These are phyloP conservation scores for Alternaria sp. DNA, from an alignment of 2,329 filamentous ascomycete species.

Conservation along the genomic window DNA sequence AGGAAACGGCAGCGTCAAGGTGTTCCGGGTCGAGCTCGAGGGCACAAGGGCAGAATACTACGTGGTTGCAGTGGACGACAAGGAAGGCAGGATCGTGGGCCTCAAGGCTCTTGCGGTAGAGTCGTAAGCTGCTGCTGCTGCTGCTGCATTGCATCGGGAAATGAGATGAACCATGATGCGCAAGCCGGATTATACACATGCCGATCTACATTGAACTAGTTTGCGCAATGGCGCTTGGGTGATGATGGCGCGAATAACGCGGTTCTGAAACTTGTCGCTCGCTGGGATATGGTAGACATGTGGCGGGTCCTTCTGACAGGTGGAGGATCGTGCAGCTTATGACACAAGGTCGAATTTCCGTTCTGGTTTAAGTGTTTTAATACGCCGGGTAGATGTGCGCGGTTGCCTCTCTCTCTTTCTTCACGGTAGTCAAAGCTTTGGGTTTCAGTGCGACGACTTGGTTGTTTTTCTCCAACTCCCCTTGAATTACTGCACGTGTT, in stretches of 20 bases:
- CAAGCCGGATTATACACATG: neutral
- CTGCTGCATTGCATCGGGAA: neutral
- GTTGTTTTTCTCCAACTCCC: neutral
- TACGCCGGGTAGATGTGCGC: conserved; percentile 1
- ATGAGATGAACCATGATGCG: conserved; percentile 5
- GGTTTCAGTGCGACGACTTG: neutral
- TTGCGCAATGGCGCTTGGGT: neutral
- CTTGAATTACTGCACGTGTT: conserved; percentile 1
- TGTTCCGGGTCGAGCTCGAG: conserved; percentile 74
- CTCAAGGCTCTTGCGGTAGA: conserved; percentile 81
- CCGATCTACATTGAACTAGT: conserved; percentile 5
- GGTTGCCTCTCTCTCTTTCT: too few relatives aligned
- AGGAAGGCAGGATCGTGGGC: conserved; percentile 73
- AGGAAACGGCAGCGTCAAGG: conserved; percentile 73
- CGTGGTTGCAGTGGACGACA: conserved; percentile 70
- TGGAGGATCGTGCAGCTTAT: conserved; percentile 7
- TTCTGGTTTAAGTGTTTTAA: conserved; percentile 1
- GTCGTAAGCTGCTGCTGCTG: conserved; percentile 40
- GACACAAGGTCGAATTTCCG: conserved; percentile 4
- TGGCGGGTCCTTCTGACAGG: conserved; percentile 11
- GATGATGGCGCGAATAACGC: conserved; percentile 14
- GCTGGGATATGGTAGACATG: conserved; percentile 11
- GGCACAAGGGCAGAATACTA: conserved; percentile 78
- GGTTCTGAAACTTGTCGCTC: conserved; percentile 16
- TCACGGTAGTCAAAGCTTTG: neutral